A percentile compares a stretch with the other conserved stretches of the same genome.
These are phyloP conservation scores for Jackrogersella minutella DNA, from an alignment of 495 filamentous ascomycete genomes.

Conservation along the genomic window DNA sequence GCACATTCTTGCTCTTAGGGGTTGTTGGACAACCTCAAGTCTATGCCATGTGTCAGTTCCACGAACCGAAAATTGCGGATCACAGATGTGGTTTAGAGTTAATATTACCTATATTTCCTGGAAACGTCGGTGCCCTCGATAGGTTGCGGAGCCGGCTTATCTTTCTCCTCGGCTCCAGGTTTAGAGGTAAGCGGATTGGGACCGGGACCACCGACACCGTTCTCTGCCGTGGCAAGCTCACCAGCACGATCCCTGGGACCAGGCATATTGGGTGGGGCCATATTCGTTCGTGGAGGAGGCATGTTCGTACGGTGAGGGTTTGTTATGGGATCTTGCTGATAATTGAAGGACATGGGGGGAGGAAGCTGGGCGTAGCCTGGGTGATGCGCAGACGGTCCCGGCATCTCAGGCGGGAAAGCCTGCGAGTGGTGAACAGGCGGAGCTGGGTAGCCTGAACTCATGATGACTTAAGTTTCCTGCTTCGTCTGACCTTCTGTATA, in stretches of 20 bases:
- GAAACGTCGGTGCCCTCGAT: constrained; percentile 43
- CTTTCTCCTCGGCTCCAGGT: constrained; percentile 40
- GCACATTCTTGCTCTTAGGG: constrained; percentile 95
- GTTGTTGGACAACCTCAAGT: constrained; percentile 89
- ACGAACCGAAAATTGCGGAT: not conserved
- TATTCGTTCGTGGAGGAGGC: constrained; percentile 45
- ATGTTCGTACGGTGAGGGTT: constrained; percentile 47
- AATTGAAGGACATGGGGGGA: constrained; percentile 44
- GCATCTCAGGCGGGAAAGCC: constrained; percentile 42
- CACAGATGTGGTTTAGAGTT: not conserved
- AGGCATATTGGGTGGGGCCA: constrained; percentile 45
- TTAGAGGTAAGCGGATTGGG: constrained; percentile 34
- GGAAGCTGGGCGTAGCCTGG: constrained; percentile 45
- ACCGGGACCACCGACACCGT: constrained; percentile 32
- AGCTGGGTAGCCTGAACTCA: constrained; percentile 48
- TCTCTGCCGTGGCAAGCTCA: constrained; percentile 31
- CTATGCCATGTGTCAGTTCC: constrained; percentile 52
- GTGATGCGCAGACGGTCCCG: constrained; percentile 42
- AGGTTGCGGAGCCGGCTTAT: constrained; percentile 41
- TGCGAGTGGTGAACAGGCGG: constrained; percentile 44
- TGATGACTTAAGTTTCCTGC: constrained; percentile 28
- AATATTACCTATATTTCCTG: constrained; percentile 44
- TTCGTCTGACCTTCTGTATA: constrained; percentile 21
- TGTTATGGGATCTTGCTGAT: constrained; percentile 43
- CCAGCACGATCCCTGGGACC: constrained; percentile 37